Base-by-base conservation (phyloP, 2,329 filamentous ascomycete genomes). In the Aureobasidium mangrovei region DNA sequence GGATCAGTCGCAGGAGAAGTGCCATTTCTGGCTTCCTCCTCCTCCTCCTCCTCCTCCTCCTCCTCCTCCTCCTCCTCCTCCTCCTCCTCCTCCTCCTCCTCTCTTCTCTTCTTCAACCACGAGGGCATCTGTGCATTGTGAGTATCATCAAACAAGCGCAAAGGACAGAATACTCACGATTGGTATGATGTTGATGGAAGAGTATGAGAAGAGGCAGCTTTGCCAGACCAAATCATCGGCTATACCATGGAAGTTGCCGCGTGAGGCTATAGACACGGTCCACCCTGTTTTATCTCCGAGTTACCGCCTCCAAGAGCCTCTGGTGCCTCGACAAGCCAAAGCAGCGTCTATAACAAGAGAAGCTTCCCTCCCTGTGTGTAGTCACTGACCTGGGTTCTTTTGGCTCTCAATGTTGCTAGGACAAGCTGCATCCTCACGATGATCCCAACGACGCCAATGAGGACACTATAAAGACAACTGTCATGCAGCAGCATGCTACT, bases 201-300 rank as follows among this genome's bases (percentile, higher is more conserved):
- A 18, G 33, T 9, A n/a, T 27, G n/a, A 24, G 18, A 26, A 2
- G 3, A 10, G 10, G 27, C 46, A 26, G 24, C 36, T 18, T 9
- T 28, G 40, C 35, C 8, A 8, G 26, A 38, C 3, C 35, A 49
- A 26, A 29, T 3, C 24, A n/a, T n/a, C 46, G 46, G 36, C 35
- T 49, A 49, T 32, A 40, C 35, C 46, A 40, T 49, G 46, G 46
- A 32, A 26, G 27, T 28, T 29, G 26, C 45, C 45, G 35, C n/a
- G 5, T 32, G 1, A 18, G 12, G 27, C 8, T 10, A 18, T 49
- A 36, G 26, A 39, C 36, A n/a, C 5, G 7, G 18, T 9, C 36
- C 18, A 18, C 18, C 18, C 18, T 18, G 18, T 1, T 18, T 18
- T 18, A 18, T 18, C 18, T 18, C 18, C 18, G 18, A 18, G 18